Base-by-base conservation (phyloP, 2,329 filamentous ascomycete genomes). In the Golovinomyces cichoracearum region DNA sequence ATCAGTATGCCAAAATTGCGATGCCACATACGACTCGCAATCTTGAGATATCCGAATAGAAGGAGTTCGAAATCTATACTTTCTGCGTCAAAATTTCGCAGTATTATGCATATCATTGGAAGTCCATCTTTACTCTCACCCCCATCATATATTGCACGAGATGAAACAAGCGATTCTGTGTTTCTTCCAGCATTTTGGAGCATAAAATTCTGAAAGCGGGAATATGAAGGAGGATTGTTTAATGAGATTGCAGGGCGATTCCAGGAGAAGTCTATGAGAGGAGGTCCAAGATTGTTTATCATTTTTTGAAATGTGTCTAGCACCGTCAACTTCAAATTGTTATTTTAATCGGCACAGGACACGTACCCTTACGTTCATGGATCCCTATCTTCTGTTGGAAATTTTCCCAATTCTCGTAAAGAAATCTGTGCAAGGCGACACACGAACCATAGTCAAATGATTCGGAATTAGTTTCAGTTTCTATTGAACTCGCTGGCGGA, bases 361-460 rank as follows among this genome's bases (percentile, higher is more conserved):
- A 73, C 45, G 68, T 67, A 13, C 73, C 73, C 56, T 69, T 68
- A 47, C 71, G 66, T 56, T 79, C 74, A 50, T 72, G 68, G 7
- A 73, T 68, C 27, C 74, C 67, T 17, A 81, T 66, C 37, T 73
- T 74, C 55, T 80, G 76, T 44, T 74, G 67, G 17, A 81, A 71
- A 52, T 77, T 74, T 52, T 81, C 77, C 76, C 76, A 80, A 53
- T 81, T 74, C 52, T 81, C 77, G 55, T 80, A 81, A 10, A 81
- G 61, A 54, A 80, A 81, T 37, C 76, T 66, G 61, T 81, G 77
- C 13, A 81, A 63, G 1, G 76, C 71, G 21, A 81, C 76, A 52
- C 76, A 78, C n/a, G 76, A 79, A 27, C 77, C 76, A 57, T 81
- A 80, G 58, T 80, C 77, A 51, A 77, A 77, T 1, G 71, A 69